phyloP scores from a whole-genome alignment of 2,329 filamentous ascomycete species.

The Proliferodiscus dingleyae region DNA sequence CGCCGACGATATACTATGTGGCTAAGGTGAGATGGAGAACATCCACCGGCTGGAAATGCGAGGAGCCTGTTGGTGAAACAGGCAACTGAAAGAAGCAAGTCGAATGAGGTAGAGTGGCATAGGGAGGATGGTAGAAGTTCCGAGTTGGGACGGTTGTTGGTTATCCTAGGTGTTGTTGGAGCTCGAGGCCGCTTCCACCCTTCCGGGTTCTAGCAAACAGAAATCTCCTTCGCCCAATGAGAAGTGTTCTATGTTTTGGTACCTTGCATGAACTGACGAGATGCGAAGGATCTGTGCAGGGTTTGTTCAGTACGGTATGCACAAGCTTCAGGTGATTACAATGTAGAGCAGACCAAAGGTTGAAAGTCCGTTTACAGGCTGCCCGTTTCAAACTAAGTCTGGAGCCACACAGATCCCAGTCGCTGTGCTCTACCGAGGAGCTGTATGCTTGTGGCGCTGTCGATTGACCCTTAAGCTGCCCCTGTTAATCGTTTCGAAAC shows the following conservation, averaged over 20 bases:
- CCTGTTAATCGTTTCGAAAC: background rate
- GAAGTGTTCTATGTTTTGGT: too few relatives aligned
- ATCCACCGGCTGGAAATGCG: too few relatives aligned
- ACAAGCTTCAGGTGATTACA: constrained; percentile 2
- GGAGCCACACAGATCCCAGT: too few relatives aligned
- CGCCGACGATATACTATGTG: constrained; percentile 4
- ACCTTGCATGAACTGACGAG: constrained; percentile 8
- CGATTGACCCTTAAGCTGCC: background rate
- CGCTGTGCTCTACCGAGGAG: too few relatives aligned
- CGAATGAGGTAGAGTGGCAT: too few relatives aligned
- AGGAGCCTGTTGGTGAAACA: background rate
- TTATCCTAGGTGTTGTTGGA: background rate
- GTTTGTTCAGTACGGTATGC: background rate
- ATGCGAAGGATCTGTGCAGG: constrained; percentile 1
- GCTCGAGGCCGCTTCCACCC: background rate
- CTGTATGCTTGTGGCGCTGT: too few relatives aligned
- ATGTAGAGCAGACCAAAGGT: background rate
- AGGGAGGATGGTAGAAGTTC: too few relatives aligned
- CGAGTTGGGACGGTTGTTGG: too few relatives aligned
- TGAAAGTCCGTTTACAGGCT: background rate
- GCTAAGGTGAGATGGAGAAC: constrained; percentile 2
- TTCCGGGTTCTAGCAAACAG: too few relatives aligned
- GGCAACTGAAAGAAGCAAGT: too few relatives aligned
- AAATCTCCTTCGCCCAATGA: too few relatives aligned
- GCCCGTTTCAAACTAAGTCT: background rate